Percentiles rank a stretch among this genome's conserved stretches.
Evolutionary conservation across 352 stramenopile genomes (phyloP).

Genomic region (Globisporangium spinosum): DNA sequence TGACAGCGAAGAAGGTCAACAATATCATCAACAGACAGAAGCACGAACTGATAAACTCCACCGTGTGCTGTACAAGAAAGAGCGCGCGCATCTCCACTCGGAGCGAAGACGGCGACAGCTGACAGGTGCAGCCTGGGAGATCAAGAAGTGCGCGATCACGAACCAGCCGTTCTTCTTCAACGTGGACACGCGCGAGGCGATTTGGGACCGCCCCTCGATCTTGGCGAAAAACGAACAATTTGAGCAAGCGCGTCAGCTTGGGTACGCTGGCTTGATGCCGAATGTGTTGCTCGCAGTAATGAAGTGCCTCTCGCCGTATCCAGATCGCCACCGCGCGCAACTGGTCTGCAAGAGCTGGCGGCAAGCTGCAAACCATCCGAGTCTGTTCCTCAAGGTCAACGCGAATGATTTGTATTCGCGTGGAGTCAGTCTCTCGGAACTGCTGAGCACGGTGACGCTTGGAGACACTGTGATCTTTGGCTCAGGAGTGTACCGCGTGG

Average conservation of each 20-base stretch:
- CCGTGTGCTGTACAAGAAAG: conserved; percentile 50
- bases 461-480: conserved; percentile 67
- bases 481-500: conserved; percentile 58
- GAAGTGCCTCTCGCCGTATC: conserved; percentile 72
- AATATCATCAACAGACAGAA: neutral
- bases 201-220: conserved; percentile 91
- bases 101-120: conserved; percentile 51
- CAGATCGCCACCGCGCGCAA: conserved; percentile 42
- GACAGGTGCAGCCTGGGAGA: conserved; percentile 53
- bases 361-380: conserved; percentile 33
- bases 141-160: conserved; percentile 61
- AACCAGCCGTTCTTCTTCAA: conserved; percentile 93
- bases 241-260: conserved; percentile 45
- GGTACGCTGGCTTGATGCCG: conserved; percentile 78
- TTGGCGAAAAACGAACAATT: conserved; percentile 88
- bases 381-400: conserved; percentile 47
- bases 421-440: conserved; percentile 22
- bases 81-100: conserved; percentile 53
- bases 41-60: conserved; percentile 24
- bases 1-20: neutral
- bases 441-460: conserved; percentile 23
- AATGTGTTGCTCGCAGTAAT: conserved; percentile 82
- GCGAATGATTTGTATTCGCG: conserved; percentile 40
- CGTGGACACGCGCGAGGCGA: conserved; percentile 90
- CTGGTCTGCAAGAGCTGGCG: conserved; percentile 61